Evolutionary conservation across 345 rosid genomes (phyloP).

Genomic region (Hibiscus trionum): DNA sequence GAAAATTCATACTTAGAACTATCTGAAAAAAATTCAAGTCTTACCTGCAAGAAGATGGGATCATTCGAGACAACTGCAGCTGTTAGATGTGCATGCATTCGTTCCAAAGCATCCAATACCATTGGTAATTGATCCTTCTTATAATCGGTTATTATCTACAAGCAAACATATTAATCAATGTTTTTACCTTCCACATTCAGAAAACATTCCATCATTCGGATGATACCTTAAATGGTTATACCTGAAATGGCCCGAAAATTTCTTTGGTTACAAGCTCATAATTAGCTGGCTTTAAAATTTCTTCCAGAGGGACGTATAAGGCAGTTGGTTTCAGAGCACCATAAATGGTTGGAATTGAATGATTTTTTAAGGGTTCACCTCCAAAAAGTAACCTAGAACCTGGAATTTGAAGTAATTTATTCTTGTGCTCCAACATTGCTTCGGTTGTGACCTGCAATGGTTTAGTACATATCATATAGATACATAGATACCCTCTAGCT

Average conservation of each 20-base stretch:
- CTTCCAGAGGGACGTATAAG: constrained; percentile 75
- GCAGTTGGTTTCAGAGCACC: constrained; percentile 95
- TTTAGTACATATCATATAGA: background rate
- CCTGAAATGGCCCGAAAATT: constrained; percentile 99
- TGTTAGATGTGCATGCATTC: constrained; percentile 93
- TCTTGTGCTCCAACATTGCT: constrained; percentile 76
- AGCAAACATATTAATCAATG: background rate
- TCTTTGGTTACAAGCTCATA: constrained; percentile 78
- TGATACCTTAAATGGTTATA: constrained; percentile 10
- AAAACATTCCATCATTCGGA: background rate
- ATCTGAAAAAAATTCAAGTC: background rate
- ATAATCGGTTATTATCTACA: constrained; percentile 75
- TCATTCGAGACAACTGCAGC: constrained; percentile 96
- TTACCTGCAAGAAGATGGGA: constrained; percentile 78
- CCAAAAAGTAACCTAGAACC: constrained; percentile 91
- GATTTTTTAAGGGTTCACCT: constrained; percentile 65
- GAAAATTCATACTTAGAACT: background rate
- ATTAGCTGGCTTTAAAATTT: constrained; percentile 61
- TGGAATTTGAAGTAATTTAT: constrained; percentile 65
- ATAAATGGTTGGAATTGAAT: constrained; percentile 79
- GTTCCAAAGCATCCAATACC: constrained; percentile 78
- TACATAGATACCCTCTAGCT: background rate
- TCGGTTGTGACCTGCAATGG: constrained; percentile 66
- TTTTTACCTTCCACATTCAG: background rate
- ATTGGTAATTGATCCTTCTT: constrained; percentile 68